Evolutionary conservation across 345 rosid species (phyloP), one percentile per base, ranked within the genome.

Genomic region (Euphorbia tirucalli): DNA sequence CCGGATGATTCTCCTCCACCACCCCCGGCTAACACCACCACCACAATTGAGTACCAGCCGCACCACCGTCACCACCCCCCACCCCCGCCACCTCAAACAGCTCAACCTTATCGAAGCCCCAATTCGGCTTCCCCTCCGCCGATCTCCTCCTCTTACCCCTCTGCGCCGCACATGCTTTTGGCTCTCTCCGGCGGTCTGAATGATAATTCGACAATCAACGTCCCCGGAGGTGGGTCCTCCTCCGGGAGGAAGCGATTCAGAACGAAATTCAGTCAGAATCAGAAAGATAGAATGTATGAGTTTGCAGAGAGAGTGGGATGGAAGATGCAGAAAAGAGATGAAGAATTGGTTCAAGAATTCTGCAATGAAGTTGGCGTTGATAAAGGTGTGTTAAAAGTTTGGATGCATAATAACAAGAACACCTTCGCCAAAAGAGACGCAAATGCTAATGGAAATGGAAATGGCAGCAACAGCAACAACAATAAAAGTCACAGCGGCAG

Each of bases 391-490:
- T 75, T 94, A 41, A 94, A 94, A 75, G 98, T 94, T 0, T 92
- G 97, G 98, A 94, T 94, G 97, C 98, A 94, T 66, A 94, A 94
- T 78, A 94, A 94, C 79, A 94, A 94, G 86, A 88, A 74, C 74
- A 85, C 89, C 43, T 78, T 87, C 6, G 87, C 74, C 25, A 85
- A 85, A 60, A 80, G 68, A 39, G 83, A 81, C 13, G 3, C 56
- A 25, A 58, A 25, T 5, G 32, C 60, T 41, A 71, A 61, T 69
- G 13, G 24, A 54, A 61, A 19, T 49, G 61, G 61, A 10, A 61
- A 54, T 37, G 41, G 16, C 50, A 27, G 66, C 41, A 11, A 39
- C 65, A 71, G 61, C n/a, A n/a, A n/a, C n/a, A n/a, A n/a, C n/a
- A n/a, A n/a, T n/a, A n/a, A n/a, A n/a, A n/a, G n/a, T 41, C 43